Evolutionary conservation across 192 early-diverging fungal genomes (phyloP).

Genomic region (Gaertneriomyces semiglobifer): DNA sequence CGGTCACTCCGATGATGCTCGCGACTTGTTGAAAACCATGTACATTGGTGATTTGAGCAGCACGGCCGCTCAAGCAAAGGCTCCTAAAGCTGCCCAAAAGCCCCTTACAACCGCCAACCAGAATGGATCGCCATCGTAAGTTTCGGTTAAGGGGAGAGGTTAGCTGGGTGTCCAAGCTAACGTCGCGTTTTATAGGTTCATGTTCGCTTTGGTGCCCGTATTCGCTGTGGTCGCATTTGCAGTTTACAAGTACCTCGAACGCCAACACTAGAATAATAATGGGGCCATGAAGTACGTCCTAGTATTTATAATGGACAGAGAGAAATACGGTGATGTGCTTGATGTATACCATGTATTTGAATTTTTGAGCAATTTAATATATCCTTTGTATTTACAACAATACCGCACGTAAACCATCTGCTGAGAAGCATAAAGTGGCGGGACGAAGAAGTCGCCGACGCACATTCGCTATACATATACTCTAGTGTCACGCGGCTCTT

Average conservation of each 20-base stretch:
- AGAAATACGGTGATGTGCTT: no score
- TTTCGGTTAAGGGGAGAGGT: no score
- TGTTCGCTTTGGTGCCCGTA: conserved; percentile 52
- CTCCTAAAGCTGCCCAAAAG: neutral
- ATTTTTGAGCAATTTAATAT: no score
- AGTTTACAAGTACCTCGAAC: conserved; percentile 49
- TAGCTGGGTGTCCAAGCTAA: no score
- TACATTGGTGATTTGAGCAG: conserved; percentile 68
- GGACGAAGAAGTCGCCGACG: neutral
- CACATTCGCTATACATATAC: neutral
- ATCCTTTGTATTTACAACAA: no score
- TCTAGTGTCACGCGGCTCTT: neutral
- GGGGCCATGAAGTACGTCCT: no score
- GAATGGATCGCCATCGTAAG: no score
- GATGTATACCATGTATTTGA: no score
- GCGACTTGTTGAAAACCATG: conserved; percentile 72
- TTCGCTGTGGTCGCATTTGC: conserved; percentile 47
- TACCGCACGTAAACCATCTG: no score
- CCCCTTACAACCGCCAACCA: neutral
- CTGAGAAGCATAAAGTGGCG: no score
- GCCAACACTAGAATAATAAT: neutral
- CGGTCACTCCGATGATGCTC: conserved; percentile 94
- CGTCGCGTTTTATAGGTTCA: neutral
- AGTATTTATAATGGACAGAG: no score
- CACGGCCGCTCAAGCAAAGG: neutral